Percentiles rank a stretch among this genome's conserved stretches.
Conservation (phyloP, 257 asterid species). For the Vinca minor region DNA sequence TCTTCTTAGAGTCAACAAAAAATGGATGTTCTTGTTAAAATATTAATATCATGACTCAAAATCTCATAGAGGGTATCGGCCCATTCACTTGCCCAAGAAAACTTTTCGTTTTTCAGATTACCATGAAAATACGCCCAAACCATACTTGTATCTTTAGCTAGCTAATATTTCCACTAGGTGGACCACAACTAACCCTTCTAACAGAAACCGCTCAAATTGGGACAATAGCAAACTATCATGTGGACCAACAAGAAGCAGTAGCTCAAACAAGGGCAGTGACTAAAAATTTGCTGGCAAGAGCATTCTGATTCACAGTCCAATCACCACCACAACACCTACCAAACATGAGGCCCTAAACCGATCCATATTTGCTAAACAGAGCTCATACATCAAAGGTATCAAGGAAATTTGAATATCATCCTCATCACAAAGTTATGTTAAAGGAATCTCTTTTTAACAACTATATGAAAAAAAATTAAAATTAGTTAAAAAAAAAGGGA, state of each 20-base stretch:
- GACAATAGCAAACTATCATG: background rate
- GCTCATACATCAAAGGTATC: background rate
- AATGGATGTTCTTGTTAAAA: background rate
- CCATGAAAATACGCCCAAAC: background rate
- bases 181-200: background rate
- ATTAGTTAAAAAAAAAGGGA: no score
- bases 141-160: background rate
- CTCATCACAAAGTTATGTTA: background rate
- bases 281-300: background rate
- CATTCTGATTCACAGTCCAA: background rate
- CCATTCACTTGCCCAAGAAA: background rate
- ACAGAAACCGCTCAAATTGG: background rate
- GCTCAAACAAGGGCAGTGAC: background rate
- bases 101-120: background rate
- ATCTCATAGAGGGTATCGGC: background rate
- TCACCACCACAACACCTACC: background rate
- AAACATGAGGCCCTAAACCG: background rate
- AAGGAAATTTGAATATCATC: background rate
- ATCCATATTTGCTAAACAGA: background rate
- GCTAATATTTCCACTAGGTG: background rate
- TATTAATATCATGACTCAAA: background rate
- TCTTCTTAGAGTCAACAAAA: background rate
- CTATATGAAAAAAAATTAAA: no score
- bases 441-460: no score
- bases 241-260: background rate